A percentile compares a stretch with the other conserved stretches of the same genome.
Evolutionary conservation across 345 rosid genomes (phyloP).

Genomic region (Eucalyptus leucophloia): DNA sequence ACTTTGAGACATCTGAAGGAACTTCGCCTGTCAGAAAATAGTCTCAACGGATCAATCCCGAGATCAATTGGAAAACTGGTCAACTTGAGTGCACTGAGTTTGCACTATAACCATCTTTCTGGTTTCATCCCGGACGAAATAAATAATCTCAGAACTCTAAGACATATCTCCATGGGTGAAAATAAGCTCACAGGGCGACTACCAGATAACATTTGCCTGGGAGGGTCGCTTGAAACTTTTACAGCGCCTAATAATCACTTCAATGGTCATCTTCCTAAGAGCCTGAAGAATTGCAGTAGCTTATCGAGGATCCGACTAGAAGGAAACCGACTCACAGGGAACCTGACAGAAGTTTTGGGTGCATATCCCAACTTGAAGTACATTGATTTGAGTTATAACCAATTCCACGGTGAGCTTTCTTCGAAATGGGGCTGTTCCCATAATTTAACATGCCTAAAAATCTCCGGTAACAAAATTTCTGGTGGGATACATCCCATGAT

Average conservation of each 20-base stretch:
- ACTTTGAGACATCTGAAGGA: not conserved
- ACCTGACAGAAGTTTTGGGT: not conserved
- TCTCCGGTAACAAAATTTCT: not conserved
- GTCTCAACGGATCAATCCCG: not conserved
- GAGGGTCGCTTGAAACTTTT: not conserved
- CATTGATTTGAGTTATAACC: not conserved
- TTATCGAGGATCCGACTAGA: not conserved
- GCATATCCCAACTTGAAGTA: not conserved
- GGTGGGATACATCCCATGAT: not conserved
- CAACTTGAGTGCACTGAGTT: not conserved
- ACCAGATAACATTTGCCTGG: not conserved
- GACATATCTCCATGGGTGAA: not conserved
- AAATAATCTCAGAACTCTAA: not conserved
- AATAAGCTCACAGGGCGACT: not conserved
- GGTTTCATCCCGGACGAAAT: not conserved
- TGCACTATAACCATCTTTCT: not conserved
- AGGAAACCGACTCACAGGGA: constrained; percentile 11
- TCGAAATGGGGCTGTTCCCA: not conserved
- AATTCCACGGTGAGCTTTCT: not conserved
- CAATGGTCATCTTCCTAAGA: not conserved
- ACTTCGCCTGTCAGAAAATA: not conserved
- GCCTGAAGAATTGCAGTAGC: constrained; percentile 6
- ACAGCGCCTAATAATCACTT: not conserved
- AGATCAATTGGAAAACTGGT: not conserved
- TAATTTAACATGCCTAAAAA: not conserved